Conservation (phyloP, 192 early-diverging fungal species). For the Coemansia sp. region DNA sequence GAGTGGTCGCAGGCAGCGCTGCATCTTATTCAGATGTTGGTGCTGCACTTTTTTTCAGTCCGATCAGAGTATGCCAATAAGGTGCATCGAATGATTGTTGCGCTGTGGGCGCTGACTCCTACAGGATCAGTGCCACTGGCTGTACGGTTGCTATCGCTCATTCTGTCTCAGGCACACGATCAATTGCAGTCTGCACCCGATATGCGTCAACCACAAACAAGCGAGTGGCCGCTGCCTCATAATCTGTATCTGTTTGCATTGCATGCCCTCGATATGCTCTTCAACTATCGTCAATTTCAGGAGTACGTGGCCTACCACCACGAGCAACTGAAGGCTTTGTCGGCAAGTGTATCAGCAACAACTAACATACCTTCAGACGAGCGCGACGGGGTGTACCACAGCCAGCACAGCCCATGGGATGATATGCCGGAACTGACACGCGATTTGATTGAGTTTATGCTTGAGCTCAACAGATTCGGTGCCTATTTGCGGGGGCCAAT, state of each 20-base stretch:
- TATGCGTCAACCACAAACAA: not conserved
- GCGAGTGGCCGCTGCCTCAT: constrained; percentile 14
- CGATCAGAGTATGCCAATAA: constrained; percentile 13
- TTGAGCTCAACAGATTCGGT: constrained; percentile 16
- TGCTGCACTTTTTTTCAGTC: constrained; percentile 10
- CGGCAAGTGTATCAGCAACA: not conserved
- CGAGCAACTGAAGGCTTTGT: constrained; percentile 39
- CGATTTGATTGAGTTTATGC: constrained; percentile 27
- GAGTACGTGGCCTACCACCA: constrained; percentile 48
- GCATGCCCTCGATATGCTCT: constrained; percentile 34
- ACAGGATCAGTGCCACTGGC: constrained; percentile 38
- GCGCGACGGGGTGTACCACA: constrained; percentile 24
- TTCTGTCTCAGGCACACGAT: constrained; percentile 12
- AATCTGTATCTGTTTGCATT: constrained; percentile 23
- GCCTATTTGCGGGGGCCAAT: constrained; percentile 9
- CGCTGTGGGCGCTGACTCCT: constrained; percentile 37
- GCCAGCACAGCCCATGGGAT: constrained; percentile 52
- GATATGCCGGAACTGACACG: constrained; percentile 27
- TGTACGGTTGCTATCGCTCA: constrained; percentile 16
- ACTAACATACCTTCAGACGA: constrained; percentile 4
- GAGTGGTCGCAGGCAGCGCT: constrained; percentile 31
- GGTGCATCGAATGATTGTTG: constrained; percentile 18
- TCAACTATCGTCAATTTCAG: constrained; percentile 47
- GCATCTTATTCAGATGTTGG: constrained; percentile 9
- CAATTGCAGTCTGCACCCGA: constrained; percentile 6